Evolutionary conservation across 306 rosid genomes (phyloP).

Genomic region (Citrullus mucosospermus): DNA sequence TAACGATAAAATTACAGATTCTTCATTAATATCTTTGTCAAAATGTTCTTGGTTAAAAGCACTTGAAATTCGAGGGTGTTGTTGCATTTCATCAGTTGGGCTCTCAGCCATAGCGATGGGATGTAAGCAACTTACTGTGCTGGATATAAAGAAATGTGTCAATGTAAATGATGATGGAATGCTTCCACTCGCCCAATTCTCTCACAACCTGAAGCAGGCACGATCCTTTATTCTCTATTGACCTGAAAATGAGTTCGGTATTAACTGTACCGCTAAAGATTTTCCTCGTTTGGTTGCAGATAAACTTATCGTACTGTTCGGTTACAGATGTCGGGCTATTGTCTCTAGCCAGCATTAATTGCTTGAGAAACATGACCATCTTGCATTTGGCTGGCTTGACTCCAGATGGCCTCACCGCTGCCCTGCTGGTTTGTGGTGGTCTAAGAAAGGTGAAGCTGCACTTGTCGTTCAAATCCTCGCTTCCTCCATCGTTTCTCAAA

Average conservation of each 20-base stretch:
- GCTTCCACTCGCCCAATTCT: constrained; percentile 38
- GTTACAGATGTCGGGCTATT: constrained; percentile 56
- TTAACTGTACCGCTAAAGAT: background rate
- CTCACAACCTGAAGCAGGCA: constrained; percentile 45
- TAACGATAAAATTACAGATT: constrained; percentile 37
- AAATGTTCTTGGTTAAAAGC: constrained; percentile 34
- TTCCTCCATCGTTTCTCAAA: constrained; percentile 30
- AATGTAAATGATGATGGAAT: constrained; percentile 40
- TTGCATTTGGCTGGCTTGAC: constrained; percentile 46
- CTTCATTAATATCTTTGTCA: constrained; percentile 39
- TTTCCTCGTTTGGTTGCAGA: constrained; percentile 29
- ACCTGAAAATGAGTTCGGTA: background rate
- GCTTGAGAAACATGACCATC: constrained; percentile 40
- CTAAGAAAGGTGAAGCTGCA: constrained; percentile 54
- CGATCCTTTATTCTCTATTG: background rate
- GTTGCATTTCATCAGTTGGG: constrained; percentile 35
- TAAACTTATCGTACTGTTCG: constrained; percentile 51
- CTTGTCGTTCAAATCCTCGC: constrained; percentile 36
- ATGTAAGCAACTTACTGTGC: constrained; percentile 39
- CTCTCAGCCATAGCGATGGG: constrained; percentile 33
- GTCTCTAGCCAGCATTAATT: constrained; percentile 41
- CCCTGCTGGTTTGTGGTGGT: constrained; percentile 33
- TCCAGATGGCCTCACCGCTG: constrained; percentile 45
- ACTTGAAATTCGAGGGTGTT: constrained; percentile 54
- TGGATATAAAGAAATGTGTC: constrained; percentile 52